Evolutionary conservation across 208 protist species (phyloP), one percentile per base, ranked within the genome.

Genomic region (Trypanosomatidae sp.): DNA sequence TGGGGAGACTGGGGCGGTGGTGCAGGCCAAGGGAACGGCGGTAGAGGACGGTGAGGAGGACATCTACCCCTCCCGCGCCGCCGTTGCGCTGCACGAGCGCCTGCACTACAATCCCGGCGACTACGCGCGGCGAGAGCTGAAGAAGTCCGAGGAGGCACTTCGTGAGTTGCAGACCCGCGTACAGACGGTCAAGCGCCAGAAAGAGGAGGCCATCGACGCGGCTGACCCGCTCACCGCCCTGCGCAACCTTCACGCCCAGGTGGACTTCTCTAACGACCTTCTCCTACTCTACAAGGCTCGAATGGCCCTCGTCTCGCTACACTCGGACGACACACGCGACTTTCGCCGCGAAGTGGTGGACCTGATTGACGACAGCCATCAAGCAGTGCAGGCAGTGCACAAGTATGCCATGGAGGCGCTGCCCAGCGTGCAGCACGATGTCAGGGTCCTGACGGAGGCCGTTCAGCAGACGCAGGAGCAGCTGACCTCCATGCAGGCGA

Each of bases 261-360:
- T 93, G n/a, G 88, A 95, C 81, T 82, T 92, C 71, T 89, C 83
- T 10, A 95, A 95, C 73, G 91, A 95, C 64, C 43, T 95, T 53
- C 76, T 95, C 64, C 79, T 93, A 22, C 82, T 93, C 66, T 93
- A 95, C 79, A 91, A 91, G 79, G 88, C 91, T 1, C 91, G 91
- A 60, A 85, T 95, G 76, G 73, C 77, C 33, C 80, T 93, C 65
- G 85, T 95, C 10, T 56, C 43, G 39, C 69, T 90, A 62, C 87
- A 92, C 83, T 59, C 69, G 25, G 86, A 90, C 28, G 91, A 95
- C 73, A 77, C 87, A 25, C 82, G 79, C 19, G 82, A 86, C 47
- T 77, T 93, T 44, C 83, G 84, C 30, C 64, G 55, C 7, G 76
- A 85, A 3, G 74, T 92, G 8, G 77, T 85, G n/a, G 22, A 52